A percentile compares a stretch with the other conserved stretches of the same genome.
phyloP scores from a whole-genome alignment of 2,329 filamentous ascomycete genomes.

The Exophiala calicioides region DNA sequence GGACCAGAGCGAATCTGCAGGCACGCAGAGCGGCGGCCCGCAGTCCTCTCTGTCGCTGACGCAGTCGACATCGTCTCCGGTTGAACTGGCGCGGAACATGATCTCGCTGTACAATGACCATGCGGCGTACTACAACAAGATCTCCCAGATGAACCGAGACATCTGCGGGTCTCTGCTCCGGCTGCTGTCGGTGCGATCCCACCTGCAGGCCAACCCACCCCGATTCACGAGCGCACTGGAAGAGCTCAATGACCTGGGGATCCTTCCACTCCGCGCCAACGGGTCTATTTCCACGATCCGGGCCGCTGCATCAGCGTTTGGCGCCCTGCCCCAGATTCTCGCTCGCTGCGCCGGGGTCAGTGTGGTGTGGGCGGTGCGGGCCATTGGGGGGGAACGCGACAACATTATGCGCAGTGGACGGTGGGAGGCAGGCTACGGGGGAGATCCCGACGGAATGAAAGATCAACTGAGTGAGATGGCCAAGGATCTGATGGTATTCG shows the following conservation, averaged over 20 bases:
- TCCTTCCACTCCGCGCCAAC: slow-evolving; percentile 29
- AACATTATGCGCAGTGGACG: slow-evolving; percentile 64
- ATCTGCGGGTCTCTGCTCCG: slow-evolving; percentile 60
- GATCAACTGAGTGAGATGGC: slow-evolving; percentile 58
- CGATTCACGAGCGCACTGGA: slow-evolving; percentile 56
- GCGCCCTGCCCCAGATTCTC: slow-evolving; percentile 74
- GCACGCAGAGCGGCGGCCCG: slow-evolving; percentile 41
- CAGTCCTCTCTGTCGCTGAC: slow-evolving; percentile 61
- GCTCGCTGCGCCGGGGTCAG: slow-evolving; percentile 87
- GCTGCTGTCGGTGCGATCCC: slow-evolving; percentile 62
- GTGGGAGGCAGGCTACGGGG: slow-evolving; percentile 70
- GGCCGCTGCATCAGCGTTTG: slow-evolving; percentile 76
- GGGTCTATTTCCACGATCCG: slow-evolving; percentile 74
- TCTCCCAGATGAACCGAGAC: slow-evolving; percentile 59
- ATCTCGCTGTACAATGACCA: slow-evolving; percentile 62
- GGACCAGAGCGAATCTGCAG: slow-evolving; percentile 27
- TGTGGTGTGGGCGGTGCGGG: slow-evolving; percentile 89
- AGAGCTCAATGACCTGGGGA: slow-evolving; percentile 30
- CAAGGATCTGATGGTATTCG: slow-evolving; percentile 90
- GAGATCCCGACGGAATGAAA: slow-evolving; percentile 35
- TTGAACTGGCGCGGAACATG: slow-evolving; percentile 64
- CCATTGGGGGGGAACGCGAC: slow-evolving; percentile 77
- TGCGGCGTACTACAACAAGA: slow-evolving; percentile 61
- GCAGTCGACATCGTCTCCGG: slow-evolving; percentile 64
- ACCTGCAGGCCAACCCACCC: slow-evolving; percentile 60